Base-by-base conservation (phyloP, 495 filamentous ascomycete genomes). In the Talaromyces nanjingensis region DNA sequence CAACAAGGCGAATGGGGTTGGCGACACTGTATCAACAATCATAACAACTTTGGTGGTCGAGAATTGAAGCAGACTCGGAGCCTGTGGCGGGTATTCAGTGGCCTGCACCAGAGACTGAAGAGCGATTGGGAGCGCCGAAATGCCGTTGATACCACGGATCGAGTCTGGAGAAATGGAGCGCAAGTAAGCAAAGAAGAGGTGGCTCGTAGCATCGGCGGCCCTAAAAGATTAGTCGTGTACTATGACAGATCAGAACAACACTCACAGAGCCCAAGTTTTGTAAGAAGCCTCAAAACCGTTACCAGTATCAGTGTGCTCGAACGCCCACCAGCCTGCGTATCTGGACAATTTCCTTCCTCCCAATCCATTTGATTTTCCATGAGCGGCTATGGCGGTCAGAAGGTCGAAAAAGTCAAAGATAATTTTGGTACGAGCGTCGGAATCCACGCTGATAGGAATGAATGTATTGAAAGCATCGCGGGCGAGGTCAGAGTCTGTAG, bases 311-410 rank as follows among this genome's bases (percentile, higher is more conserved):
- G 73, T 82, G 66, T 94, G 90, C 70, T 97, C 96, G 74, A 98
- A 98, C 0, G 94, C 93, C 94, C 94, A 98, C 94, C 94, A 98
- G 63, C 93, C 92, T 31, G 96, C 94, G 78, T 97, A 89, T 64
- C 94, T 84, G 5, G 94, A 98, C 39, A 98, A 81, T 74, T 98
- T 98, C 57, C 96, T 84, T 5, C 96, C 94, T 59, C 92, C 91
- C 64, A 98, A 83, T 8, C 94, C 94, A 76, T 98, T 98, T 12
- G 83, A 88, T 76, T 98, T 98, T 42, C 90, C 91, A 70, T 97
- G 90, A 2, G 87, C 87, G 2, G 87, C 86, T 65, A 89, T 79
- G 0, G 96, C 92, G 27, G 93, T 86, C 33, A 98, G 81, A 6
- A 98, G 84, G 68, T 98, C 93, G 77, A 98, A 98, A 75, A 97